Conservation (phyloP, 768 basidiomycete genomes). For the Amanita inopinata region DNA sequence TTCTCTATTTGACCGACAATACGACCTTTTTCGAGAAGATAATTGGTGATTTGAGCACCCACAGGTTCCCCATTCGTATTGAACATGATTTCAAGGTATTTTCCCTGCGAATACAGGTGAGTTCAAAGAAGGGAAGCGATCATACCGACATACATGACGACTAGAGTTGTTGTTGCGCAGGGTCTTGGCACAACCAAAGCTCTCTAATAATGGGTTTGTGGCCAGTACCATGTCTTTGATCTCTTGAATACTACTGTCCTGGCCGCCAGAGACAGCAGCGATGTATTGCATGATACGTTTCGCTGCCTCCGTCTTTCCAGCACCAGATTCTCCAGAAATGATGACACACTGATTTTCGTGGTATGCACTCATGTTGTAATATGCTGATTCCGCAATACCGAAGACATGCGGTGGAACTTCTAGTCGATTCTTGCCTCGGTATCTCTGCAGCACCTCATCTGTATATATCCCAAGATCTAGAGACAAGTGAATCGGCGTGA, state of each 20-base stretch:
- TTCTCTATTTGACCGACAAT: constrained; percentile 95
- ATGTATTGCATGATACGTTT: constrained; percentile 99
- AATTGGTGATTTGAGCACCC: constrained; percentile 98
- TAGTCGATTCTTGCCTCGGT: constrained; percentile 94
- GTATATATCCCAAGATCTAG: constrained; percentile 96
- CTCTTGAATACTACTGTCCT: constrained; percentile 87
- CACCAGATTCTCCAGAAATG: constrained; percentile 98
- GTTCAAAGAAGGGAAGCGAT: constrained; percentile 4
- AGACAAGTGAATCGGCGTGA: constrained; percentile 10
- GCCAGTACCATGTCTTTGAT: constrained; percentile 99
- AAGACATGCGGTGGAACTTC: constrained; percentile 99
- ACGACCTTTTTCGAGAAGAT: constrained; percentile 92
- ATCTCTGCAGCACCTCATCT: constrained; percentile 75
- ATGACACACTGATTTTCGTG: constrained; percentile 99
- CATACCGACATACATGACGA: constrained; percentile 69
- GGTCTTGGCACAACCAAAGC: constrained; percentile 98
- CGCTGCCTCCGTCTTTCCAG: constrained; percentile 98
- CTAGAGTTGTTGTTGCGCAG: constrained; percentile 97
- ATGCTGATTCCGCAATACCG: constrained; percentile 91
- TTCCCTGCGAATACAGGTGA: constrained; percentile 52
- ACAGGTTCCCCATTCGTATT: constrained; percentile 87
- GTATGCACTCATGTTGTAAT: constrained; percentile 99
- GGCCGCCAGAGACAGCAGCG: constrained; percentile 87
- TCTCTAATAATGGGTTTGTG: constrained; percentile 94
- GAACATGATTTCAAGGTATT: constrained; percentile 99